Evolutionary conservation across 2,329 filamentous ascomycete species (phyloP).

Genomic region (Herpotrichia juniperi): DNA sequence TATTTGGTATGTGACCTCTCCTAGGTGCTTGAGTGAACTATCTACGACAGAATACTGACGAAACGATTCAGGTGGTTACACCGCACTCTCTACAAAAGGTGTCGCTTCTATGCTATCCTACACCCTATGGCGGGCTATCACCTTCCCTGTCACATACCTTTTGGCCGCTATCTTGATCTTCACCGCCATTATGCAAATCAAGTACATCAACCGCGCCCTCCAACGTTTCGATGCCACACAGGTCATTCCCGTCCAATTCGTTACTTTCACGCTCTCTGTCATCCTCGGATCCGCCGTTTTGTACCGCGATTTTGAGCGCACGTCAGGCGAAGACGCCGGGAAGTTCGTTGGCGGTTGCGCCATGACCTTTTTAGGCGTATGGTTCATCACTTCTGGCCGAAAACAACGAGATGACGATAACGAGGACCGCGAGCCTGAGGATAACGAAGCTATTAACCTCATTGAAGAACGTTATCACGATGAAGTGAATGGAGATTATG

Average conservation of each 20-base stretch:
- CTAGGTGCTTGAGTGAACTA: conserved; percentile 12
- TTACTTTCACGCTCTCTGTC: conserved; percentile 93
- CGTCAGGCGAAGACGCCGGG: conserved; percentile 71
- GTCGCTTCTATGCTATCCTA: conserved; percentile 94
- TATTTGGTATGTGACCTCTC: conserved; percentile 72
- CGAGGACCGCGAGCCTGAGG: conserved; percentile 51
- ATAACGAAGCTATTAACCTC: conserved; percentile 51
- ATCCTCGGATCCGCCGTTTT: conserved; percentile 92
- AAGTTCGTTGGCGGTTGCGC: conserved; percentile 92
- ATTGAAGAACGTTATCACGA: conserved; percentile 47
- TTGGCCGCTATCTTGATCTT: conserved; percentile 78
- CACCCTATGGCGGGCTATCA: conserved; percentile 84
- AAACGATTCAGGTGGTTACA: conserved; percentile 74
- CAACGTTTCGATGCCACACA: conserved; percentile 97
- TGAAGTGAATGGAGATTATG: conserved; percentile 19
- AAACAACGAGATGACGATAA: conserved; percentile 63
- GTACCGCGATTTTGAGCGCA: conserved; percentile 92
- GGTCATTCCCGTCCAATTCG: conserved; percentile 97
- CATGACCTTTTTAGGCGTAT: conserved; percentile 95
- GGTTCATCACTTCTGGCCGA: conserved; percentile 89
- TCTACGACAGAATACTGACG: conserved; percentile 21
- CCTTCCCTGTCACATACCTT: conserved; percentile 89
- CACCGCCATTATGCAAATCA: conserved; percentile 95
- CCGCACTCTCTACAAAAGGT: conserved; percentile 94
- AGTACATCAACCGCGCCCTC: conserved; percentile 88